phyloP scores from a whole-genome alignment of 805 yeast genomes.

The Naumovozyma dairenensis region DNA sequence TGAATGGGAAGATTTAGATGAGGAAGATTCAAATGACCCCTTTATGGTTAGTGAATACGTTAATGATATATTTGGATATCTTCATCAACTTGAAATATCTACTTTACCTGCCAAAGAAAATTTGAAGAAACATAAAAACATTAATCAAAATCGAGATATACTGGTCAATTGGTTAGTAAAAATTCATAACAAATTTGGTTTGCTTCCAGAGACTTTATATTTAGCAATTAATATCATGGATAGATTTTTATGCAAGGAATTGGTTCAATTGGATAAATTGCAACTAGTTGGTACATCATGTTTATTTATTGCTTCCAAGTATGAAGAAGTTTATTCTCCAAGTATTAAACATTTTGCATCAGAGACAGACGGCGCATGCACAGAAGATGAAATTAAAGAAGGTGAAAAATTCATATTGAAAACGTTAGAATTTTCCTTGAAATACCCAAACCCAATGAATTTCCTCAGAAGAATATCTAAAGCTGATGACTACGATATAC shows the following conservation, averaged over 20 bases:
- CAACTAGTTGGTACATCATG: slow-evolving; percentile 83
- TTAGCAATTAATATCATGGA: slow-evolving; percentile 82
- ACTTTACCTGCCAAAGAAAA: slow-evolving; percentile 48
- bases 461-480: slow-evolving; percentile 80
- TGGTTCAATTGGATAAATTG: slow-evolving; percentile 65
- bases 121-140: slow-evolving; percentile 34
- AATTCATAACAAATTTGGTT: slow-evolving; percentile 73
- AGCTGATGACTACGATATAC: slow-evolving; percentile 82
- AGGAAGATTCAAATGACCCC: slow-evolving; percentile 64
- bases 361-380: slow-evolving; percentile 77
- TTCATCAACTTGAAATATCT: slow-evolving; percentile 55
- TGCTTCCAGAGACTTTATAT: slow-evolving; percentile 77
- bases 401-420: slow-evolving; percentile 77
- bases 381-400: slow-evolving; percentile 68
- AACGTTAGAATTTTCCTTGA: slow-evolving; percentile 60
- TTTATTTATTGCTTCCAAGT: slow-evolving; percentile 82
- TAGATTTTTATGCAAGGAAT: slow-evolving; percentile 66
- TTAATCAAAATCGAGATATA: slow-evolving; percentile 50
- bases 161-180: slow-evolving; percentile 92
- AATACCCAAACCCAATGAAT: slow-evolving; percentile 84
- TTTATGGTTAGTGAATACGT: slow-evolving; percentile 86
- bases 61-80: slow-evolving; percentile 69
- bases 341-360: slow-evolving; percentile 77
- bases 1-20: slow-evolving; percentile 46
- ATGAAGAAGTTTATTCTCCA: slow-evolving; percentile 86